Evolutionary conservation across 2,329 filamentous ascomycete species (phyloP), one percentile per base, ranked within the genome.

Genomic region (Phyllachora maydis): DNA sequence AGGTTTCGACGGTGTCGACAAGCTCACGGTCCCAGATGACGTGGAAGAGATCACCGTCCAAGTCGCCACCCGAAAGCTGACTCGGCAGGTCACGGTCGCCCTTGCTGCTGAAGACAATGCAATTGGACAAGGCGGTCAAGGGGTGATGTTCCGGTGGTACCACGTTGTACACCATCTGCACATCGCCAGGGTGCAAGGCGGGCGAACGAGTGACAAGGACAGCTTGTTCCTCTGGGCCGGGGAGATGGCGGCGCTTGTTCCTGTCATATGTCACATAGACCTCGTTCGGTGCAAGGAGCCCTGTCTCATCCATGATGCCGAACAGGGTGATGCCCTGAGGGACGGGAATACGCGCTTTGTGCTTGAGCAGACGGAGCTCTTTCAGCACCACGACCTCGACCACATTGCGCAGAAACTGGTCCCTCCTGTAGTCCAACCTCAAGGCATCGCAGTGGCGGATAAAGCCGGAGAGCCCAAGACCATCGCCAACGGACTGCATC

Each of bases 41-140:
- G 32, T 81, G 74, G 43, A 76, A 91, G 0, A 78, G 48, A 40
- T 92, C 82, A 0, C 81, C 81, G 32, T 88, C 79, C 0, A 91
- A 56, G 41, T 91, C 81, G 0, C 81, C 81, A 2, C 81, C 81
- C 25, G 73, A 74, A 0, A 91, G 53, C 42, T 73, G 62, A 30
- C 76, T 85, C 0, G 79, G 78, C 0, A 91, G 49, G 37, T 90
- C 81, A 10, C 81, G 64, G 0, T 35, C 14, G 0, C 82, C 81
- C 19, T 62, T 54, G 27, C 69, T 65, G 28, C 72, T 82, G 39
- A 91, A 91, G 1, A 76, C 65, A 10, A 91, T 58, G 29, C 78
- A 83, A 36, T 90, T 91, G 2, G 54, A 49, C 2, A 83, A 53
- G 0, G 52, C 38, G 2, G 48, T 47, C 1, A 90, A 52, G 0